phyloP scores from a whole-genome alignment of 2,329 filamentous ascomycete species.

The Monilinia vaccinii-corymbosi region DNA sequence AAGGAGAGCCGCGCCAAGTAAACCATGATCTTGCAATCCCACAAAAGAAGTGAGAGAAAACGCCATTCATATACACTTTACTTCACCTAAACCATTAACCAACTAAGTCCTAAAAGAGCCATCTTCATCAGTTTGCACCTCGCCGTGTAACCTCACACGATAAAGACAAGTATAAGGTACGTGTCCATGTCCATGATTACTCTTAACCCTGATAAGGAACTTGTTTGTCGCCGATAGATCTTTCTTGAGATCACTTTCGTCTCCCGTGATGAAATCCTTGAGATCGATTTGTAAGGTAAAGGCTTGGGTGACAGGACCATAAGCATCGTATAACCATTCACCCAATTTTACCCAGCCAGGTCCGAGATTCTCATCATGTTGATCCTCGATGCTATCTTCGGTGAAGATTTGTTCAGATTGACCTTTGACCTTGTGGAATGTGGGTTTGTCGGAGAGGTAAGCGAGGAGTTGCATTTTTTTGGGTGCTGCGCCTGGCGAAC shows the following conservation, averaged over 20 bases:
- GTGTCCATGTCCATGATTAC: slow-evolving; percentile 45
- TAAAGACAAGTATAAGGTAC: slow-evolving; percentile 56
- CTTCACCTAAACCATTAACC: neutral
- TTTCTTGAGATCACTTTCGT: slow-evolving; percentile 9
- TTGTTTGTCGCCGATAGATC: slow-evolving; percentile 37
- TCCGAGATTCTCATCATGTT: slow-evolving; percentile 21
- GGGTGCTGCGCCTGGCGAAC: slow-evolving; percentile 54
- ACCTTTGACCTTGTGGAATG: slow-evolving; percentile 31
- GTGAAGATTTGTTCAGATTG: slow-evolving; percentile 31
- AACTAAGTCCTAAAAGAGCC: neutral
- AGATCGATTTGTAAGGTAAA: slow-evolving; percentile 45
- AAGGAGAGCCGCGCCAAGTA: neutral
- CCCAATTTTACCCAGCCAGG: slow-evolving; percentile 48
- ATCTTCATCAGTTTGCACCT: neutral
- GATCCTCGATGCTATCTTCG: slow-evolving; percentile 31
- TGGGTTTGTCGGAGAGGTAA: slow-evolving; percentile 39
- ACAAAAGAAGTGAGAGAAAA: neutral
- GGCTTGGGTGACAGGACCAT: slow-evolving; percentile 37
- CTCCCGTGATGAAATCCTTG: slow-evolving; percentile 29
- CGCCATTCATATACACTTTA: neutral
- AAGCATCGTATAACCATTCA: slow-evolving; percentile 43
- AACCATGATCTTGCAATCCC: neutral
- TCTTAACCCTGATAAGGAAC: slow-evolving; percentile 45
- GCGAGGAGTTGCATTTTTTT: slow-evolving; percentile 63
- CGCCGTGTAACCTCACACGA: slow-evolving; percentile 48